Base-by-base conservation (phyloP, 2,329 filamentous ascomycete species). In the Pseudogymnoascus sp. region DNA sequence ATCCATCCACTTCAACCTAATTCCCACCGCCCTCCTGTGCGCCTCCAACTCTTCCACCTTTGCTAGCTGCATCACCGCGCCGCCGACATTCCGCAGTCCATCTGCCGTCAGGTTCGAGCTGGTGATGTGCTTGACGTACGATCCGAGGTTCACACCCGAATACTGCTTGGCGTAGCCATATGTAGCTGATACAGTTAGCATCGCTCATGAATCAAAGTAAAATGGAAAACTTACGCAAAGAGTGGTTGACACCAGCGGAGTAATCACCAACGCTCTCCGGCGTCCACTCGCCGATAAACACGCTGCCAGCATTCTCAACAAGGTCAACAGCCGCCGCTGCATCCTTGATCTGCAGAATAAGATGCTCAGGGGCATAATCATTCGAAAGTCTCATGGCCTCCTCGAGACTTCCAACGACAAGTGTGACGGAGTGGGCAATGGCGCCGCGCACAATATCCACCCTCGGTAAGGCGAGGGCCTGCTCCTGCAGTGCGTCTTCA, bases 81-180 rank as follows among this genome's bases (percentile, higher is more conserved):
- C 78, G 34, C 93, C 91, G 2, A 99, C 89, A 69, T 95, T 94
- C 68, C 82, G 82, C 64, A 99, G 78, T 20, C 94, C 94, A 69
- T 96, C 83, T 16, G 86, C 84, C 1, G 91, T 96, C 64, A 99
- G 81, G 74, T 96, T 90, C 0, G 91, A 91, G 77, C 90, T 94
- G 37, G 94, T 99, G 70, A 99, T 97, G 79, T 97, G 91, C 79
- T 99, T 99, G 73, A 96, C 83, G 76, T 97, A 99, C 2, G 93
- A 97, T 32, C 85, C 91, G 5, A 99, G 83, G 74, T 96, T 99
- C 71, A 99, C 94, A 59, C 94, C 94, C 5, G 91, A 97, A 78
- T 99, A 99, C 75, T 99, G 94, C 77, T 96, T 96, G 57, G 94
- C 94, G 70, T 96, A 99, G 39, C 94, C 94, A 71, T 97, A 99